Evolutionary conservation across 2,329 filamentous ascomycete species (phyloP).

Genomic region (Didymellaceae sp.): DNA sequence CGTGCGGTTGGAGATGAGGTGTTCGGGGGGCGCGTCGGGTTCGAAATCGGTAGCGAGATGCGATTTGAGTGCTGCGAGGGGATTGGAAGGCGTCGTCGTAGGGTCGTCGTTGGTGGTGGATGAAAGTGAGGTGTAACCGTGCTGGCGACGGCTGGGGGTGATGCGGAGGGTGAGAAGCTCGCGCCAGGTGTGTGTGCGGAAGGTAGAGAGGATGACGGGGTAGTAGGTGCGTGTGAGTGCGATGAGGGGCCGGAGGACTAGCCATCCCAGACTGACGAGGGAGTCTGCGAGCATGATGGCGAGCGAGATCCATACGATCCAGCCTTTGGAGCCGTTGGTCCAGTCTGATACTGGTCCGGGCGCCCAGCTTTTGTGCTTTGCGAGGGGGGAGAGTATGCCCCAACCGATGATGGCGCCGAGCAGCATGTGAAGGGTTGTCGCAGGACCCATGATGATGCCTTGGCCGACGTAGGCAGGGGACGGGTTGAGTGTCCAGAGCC

Average conservation of each 20-base stretch:
- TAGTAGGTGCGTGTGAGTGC: slow-evolving; percentile 53
- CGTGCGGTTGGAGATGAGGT: slow-evolving; percentile 75
- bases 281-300: slow-evolving; percentile 97
- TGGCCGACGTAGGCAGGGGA: slow-evolving; percentile 97
- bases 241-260: slow-evolving; percentile 70
- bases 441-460: slow-evolving; percentile 97
- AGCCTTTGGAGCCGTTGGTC: slow-evolving; percentile 93
- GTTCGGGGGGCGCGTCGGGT: slow-evolving; percentile 81
- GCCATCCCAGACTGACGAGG: slow-evolving; percentile 82
- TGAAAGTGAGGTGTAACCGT: slow-evolving; percentile 50
- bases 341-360: slow-evolving; percentile 85
- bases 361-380: slow-evolving; percentile 87
- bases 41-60: slow-evolving; percentile 49
- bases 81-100: no score
- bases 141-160: slow-evolving; percentile 42
- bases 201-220: slow-evolving; percentile 35
- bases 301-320: slow-evolving; percentile 97
- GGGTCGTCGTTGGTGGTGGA: slow-evolving; percentile 25
- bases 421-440: slow-evolving; percentile 95
- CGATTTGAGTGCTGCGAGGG: slow-evolving; percentile 41
- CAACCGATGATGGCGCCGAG: slow-evolving; percentile 88
- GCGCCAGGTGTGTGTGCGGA: slow-evolving; percentile 45
- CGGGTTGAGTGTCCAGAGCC: slow-evolving; percentile 96
- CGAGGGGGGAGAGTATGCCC: slow-evolving; percentile 87
- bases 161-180: slow-evolving; percentile 43